Evolutionary conservation across 164 flowering plant species (phyloP).

Genomic region (Akebia trifoliata): DNA sequence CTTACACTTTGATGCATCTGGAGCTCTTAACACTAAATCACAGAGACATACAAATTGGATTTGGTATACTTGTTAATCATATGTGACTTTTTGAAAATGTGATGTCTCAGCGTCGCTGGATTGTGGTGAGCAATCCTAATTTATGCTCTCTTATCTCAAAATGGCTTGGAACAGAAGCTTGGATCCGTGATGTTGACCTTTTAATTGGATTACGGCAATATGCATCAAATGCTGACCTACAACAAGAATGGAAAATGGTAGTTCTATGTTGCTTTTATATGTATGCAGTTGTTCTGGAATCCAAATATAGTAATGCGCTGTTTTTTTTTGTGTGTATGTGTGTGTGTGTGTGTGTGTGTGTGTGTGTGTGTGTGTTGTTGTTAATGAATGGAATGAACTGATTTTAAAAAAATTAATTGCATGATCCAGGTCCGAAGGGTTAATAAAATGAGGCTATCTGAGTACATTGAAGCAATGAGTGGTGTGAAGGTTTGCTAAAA

Average conservation of each 20-base stretch:
- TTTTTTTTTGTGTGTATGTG: too few relatives aligned
- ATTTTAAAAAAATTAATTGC: background rate
- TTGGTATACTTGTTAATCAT: background rate
- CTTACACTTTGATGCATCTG: background rate
- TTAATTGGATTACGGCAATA: conserved; percentile 36
- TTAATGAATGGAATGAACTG: background rate
- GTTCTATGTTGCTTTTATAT: conserved; percentile 1
- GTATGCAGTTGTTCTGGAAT: background rate
- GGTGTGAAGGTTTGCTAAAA: conserved; percentile 37
- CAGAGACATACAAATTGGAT: background rate
- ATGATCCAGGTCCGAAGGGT: conserved; percentile 34
- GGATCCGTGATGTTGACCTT: conserved; percentile 50
- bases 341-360: too few relatives aligned
- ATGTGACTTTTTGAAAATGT: conserved; percentile 11
- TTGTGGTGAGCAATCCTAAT: conserved; percentile 57
- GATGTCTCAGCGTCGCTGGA: conserved; percentile 54
- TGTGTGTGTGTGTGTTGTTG: too few relatives aligned
- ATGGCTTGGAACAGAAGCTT: conserved; percentile 58
- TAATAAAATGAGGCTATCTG: conserved; percentile 53
- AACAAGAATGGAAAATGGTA: conserved; percentile 49
- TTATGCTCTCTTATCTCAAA: conserved; percentile 46
- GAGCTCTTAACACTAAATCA: too few relatives aligned
- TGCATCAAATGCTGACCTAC: conserved; percentile 35
- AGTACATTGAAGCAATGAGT: conserved; percentile 47
- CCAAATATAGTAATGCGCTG: background rate